Evolutionary conservation across 2,329 filamentous ascomycete species (phyloP).

Genomic region (Cercospora berteroae): DNA sequence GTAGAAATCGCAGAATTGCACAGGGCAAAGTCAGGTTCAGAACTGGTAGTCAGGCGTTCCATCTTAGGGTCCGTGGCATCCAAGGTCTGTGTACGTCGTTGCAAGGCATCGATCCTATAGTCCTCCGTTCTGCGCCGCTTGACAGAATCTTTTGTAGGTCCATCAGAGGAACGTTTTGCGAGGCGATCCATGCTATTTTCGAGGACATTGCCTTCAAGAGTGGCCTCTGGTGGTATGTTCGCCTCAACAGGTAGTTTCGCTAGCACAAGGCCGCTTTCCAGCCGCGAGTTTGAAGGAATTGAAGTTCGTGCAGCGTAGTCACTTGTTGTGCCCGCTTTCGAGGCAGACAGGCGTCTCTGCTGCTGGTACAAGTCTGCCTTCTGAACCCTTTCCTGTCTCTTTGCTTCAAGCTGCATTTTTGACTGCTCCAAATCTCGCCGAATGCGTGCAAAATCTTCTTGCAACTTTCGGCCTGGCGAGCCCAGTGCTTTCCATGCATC

Average conservation of each 20-base stretch:
- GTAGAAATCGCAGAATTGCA: background rate
- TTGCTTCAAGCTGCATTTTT: background rate
- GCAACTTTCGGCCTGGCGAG: conserved; percentile 1
- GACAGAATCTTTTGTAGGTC: background rate
- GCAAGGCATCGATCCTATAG: background rate
- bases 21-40: conserved; percentile 11
- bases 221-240: too few relatives aligned
- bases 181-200: too few relatives aligned
- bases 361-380: conserved; percentile 1
- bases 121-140: background rate
- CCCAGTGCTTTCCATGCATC: conserved; percentile 7
- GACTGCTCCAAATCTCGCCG: conserved; percentile 1
- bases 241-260: too few relatives aligned
- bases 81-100: background rate
- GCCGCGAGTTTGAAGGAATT: background rate
- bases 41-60: conserved; percentile 14
- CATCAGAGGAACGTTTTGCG: background rate
- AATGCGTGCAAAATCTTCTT: background rate
- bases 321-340: background rate
- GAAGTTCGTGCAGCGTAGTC: background rate
- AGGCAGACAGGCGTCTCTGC: conserved; percentile 4
- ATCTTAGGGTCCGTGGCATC: conserved; percentile 6
- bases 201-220: too few relatives aligned
- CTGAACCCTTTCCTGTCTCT: conserved; percentile 3
- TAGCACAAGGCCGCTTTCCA: background rate